Conservation (phyloP, 2,329 filamentous ascomycete genomes). For the Aspergillus ochraceoroseus region DNA sequence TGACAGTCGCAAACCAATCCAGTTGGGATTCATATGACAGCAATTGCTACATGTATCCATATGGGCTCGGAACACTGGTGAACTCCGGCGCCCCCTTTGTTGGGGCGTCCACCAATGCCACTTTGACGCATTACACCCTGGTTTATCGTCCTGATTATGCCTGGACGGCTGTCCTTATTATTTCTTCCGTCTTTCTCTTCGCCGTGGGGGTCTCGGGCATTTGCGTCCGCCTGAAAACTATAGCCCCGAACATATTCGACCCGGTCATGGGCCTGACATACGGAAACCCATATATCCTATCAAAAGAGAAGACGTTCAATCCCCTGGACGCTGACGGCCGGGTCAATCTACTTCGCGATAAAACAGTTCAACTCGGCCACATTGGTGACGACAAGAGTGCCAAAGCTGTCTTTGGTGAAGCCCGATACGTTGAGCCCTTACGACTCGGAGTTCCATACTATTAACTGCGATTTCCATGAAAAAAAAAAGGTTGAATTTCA, state of each 20-base stretch:
- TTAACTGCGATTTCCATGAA: not conserved
- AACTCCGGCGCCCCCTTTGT: not conserved
- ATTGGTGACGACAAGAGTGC: conserved; percentile 2
- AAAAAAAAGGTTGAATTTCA: too few species aligned
- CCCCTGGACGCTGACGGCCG: conserved; percentile 7
- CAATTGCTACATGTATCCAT: not conserved
- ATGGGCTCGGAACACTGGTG: not conserved
- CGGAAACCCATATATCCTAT: conserved; percentile 5
- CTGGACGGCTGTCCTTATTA: conserved; percentile 8
- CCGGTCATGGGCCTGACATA: conserved; percentile 8
- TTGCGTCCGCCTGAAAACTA: not conserved
- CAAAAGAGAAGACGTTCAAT: not conserved
- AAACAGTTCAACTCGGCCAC: conserved; percentile 4
- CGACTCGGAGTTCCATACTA: conserved; percentile 9
- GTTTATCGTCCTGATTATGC: conserved; percentile 8
- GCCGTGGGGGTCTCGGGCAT: not conserved
- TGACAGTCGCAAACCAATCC: not conserved
- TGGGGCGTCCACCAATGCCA: conserved; percentile 5
- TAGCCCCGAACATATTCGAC: conserved; percentile 11
- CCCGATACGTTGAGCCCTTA: conserved; percentile 3
- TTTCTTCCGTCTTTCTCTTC: conserved; percentile 1
- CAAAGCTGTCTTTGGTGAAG: conserved; percentile 10
- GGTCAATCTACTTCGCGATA: not conserved
- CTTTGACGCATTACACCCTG: conserved; percentile 3
- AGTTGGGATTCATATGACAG: not conserved